Evolutionary conservation across 2,329 filamentous ascomycete species (phyloP).

Genomic region (Ambrosiella cleistominuta): DNA sequence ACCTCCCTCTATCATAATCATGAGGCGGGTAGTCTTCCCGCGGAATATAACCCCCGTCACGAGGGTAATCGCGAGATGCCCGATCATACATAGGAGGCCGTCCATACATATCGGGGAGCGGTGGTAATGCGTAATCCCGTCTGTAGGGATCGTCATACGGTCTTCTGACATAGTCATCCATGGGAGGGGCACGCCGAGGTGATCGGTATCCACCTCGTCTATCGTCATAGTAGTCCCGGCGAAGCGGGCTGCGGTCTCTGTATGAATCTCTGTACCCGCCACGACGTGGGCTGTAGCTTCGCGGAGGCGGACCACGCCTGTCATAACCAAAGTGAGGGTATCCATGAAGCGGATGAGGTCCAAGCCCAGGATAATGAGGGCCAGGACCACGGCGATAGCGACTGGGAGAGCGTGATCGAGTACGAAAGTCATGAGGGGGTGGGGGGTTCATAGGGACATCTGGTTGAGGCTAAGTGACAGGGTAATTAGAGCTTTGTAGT

Average conservation of each 20-base stretch:
- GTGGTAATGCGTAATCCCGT: conserved; percentile 46
- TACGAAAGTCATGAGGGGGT: conserved; percentile 37
- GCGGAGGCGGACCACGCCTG: conserved; percentile 52
- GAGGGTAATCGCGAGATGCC: conserved; percentile 31
- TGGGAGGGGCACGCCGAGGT: conserved; percentile 59
- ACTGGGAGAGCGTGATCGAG: conserved; percentile 60
- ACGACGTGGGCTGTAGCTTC: conserved; percentile 70
- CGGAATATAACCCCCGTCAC: conserved; percentile 32
- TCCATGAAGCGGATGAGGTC: conserved; percentile 18
- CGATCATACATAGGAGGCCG: conserved; percentile 39
- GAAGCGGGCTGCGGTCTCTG: conserved; percentile 70
- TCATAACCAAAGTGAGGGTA: conserved; percentile 45
- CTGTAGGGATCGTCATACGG: conserved; percentile 66
- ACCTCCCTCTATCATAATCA: conserved; percentile 24
- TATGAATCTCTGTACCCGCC: conserved; percentile 52
- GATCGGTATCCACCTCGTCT: conserved; percentile 60
- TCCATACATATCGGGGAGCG: conserved; percentile 41
- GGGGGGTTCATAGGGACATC: conserved; percentile 40
- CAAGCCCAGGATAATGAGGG: conserved; percentile 1
- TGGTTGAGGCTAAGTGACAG: conserved; percentile 47
- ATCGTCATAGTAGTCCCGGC: conserved; percentile 77
- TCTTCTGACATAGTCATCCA: conserved; percentile 58
- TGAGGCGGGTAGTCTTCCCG: conserved; percentile 27
- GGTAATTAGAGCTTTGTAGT: conserved; percentile 1
- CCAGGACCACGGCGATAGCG: conserved; percentile 27